Evolutionary conservation across 352 stramenopile species (phyloP), one percentile per base, ranked within the genome.

Genomic region (Globisporangium emineosum): DNA sequence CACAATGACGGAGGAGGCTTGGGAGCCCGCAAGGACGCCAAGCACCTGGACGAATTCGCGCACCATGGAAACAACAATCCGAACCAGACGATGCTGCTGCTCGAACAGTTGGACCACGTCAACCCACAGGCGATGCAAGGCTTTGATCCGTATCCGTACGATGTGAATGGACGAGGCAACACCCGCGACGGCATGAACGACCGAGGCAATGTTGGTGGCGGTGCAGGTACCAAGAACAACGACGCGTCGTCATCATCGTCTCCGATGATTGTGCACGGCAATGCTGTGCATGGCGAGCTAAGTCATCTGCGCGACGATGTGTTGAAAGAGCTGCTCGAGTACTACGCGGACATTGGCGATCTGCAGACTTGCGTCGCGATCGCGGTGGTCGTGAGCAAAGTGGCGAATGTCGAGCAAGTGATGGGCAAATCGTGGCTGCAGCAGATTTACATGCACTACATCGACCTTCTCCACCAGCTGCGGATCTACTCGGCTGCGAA

Each of bases 371-470:
- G 84, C 43, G 84, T 93, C 30, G 83, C 84, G 7, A 79, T 97
- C 37, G 69, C 84, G 13, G 78, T 91, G 37, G 83, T 94, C 19
- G 78, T 93, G 25, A 77, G 75, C 25, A 83, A 83, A 62, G 70
- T 93, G n/a, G 71, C 73, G 25, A 92, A 73, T 33, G 80, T 96
- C 7, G 87, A 96, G 56, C 81, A 92, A 30, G 62, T 91, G 19
- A 93, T 96, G 81, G 83, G 81, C 30, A 94, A 93, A 58, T 71
- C 78, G 32, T 94, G 84, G 86, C 59, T 97, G 45, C 90, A 97
- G 71, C 90, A 96, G 54, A 93, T 91, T 55, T 93, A 91, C 58
- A 96, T 96, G 88, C 86, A 94, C 65, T 96, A 96, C 66, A 93
- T 96, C 56, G 88, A 96, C 62, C 65, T 96, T 27, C 76, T 94